Base-by-base conservation (phyloP, 2,329 filamentous ascomycete species). In the Monilinia aucupariae region DNA sequence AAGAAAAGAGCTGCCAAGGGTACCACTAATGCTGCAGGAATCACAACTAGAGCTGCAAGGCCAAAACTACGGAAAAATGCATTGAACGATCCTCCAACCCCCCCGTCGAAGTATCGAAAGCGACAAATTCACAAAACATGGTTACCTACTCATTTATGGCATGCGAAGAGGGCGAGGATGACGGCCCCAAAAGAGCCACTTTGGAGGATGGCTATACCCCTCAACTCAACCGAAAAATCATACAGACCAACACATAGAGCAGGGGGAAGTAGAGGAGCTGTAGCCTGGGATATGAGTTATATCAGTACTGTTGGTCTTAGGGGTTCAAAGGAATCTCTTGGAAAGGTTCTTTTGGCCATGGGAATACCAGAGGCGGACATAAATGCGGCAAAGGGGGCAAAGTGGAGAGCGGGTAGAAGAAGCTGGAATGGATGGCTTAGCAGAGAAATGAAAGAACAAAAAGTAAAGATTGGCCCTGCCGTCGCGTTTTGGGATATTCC, bases 271-370 rank as follows among this genome's bases (percentile, higher is more conserved):
- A 85, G 87, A 67, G 92, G 94, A 6, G 88, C 88, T 27, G 80
- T 97, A 50, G 87, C 87, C 0, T 97, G 93, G 92, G 94, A 99
- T 76, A 90, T 86, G 79, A 97, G 92, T 74, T 99, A 97, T 74
- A 89, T 94, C 79, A 90, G 90, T 69, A 96, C 91, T 1, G 88
- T 97, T 67, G 82, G 87, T 17, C 74, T 97, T 4, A 86, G 88
- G 68, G 94, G 92, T 0, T 77, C 79, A 17, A 78, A 84, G 48
- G 75, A 78, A 37, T 87, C 86, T 60, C 77, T 96, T 48, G 79
- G 86, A 62, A 82, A 83, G 45, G 79, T 93, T 12, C 74, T 97
- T 41, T 85, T 79, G 70, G 81, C 80, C 6, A 69, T 96, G 2
- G 87, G 89, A 0, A 75, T 91, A 51, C 78, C 78, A 1, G 80